Base-by-base conservation (phyloP, 75 land plant genomes). In the Ceratopteris richardii region DNA sequence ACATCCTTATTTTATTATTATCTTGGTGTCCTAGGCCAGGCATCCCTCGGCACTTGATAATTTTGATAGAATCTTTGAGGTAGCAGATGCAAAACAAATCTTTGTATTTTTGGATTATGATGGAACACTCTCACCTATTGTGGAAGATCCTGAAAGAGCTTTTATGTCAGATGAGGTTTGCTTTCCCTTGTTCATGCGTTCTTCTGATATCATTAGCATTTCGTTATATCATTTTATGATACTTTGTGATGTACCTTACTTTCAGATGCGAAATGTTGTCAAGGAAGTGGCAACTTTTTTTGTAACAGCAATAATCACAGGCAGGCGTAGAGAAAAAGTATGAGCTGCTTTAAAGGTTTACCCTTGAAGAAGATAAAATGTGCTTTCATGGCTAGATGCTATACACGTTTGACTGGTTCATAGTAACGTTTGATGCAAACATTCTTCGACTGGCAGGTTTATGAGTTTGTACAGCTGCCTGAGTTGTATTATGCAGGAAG, bases 401-500 rank as follows among this genome's bases (percentile, higher is more conserved):
- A 4, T 33, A 9, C 37, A 33, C 51, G 4, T 48, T 13, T 2
- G 13, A 48, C 24, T 19, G 13, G 4, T 5, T 48, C 2, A 23
- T 20, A 48, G 13, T 48, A 20, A 20, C 20, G 12, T 23, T 20
- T 3, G 51, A 20, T 19, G 20, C 24, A 23, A 19, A 48, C 23
- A 10, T 55, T 18, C 29, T 23, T 24, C 27, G 7, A n/a, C 29
- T 61, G 27, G 12, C 77, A 84, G 87, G 83, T 84, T 0, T 77
- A 67, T 54, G 75, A 73, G 3, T 84, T 84, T 77, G 88, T 84
- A 20, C 60, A 72, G 61, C 36, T 84, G 39, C 40, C 78, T 5
- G 77, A 77, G 26, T 62, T 84, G 10, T 77, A 80, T 56, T 84
- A 84, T 61, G 88, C 83, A 31, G 88, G 88, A 31, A 84, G 88